Evolutionary conservation across 1,284 basidiomycete species (phyloP).

Genomic region (Phenoliferia sp.): DNA sequence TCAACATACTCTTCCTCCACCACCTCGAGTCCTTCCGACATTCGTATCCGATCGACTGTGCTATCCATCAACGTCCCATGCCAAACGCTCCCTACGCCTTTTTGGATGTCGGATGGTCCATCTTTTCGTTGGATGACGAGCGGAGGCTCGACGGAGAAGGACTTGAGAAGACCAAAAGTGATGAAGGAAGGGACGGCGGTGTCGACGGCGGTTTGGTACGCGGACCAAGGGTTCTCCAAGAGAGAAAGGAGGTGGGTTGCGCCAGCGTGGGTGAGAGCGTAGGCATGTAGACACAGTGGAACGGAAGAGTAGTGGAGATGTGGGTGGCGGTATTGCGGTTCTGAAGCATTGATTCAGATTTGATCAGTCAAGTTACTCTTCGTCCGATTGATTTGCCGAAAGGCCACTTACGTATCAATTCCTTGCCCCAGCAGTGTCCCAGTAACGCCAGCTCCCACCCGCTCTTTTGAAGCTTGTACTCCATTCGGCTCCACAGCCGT

Average conservation of each 20-base stretch:
- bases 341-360: no score
- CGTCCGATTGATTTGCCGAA: constrained; percentile 36
- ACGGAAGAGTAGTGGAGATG: constrained; percentile 54
- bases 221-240: constrained; percentile 38
- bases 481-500: constrained; percentile 51
- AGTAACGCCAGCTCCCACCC: constrained; percentile 70
- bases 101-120: constrained; percentile 39
- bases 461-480: constrained; percentile 54
- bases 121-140: constrained; percentile 41
- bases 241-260: constrained; percentile 30
- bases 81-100: constrained; percentile 38
- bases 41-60: constrained; percentile 33
- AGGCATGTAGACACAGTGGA: constrained; percentile 39
- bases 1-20: neutral
- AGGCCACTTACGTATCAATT: constrained; percentile 35
- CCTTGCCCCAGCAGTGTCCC: constrained; percentile 49
- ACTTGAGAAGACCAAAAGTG: constrained; percentile 31
- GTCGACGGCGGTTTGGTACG: constrained; percentile 40
- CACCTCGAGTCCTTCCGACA: neutral
- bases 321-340: constrained; percentile 69
- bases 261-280: constrained; percentile 36
- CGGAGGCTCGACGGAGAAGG: constrained; percentile 41
- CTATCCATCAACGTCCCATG: constrained; percentile 40
- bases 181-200: constrained; percentile 63
- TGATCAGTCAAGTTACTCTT: no score